A percentile compares a stretch with the other conserved stretches of the same genome.
Evolutionary conservation across 192 early-diverging fungal species (phyloP).

Genomic region (Helicostylum pulchrum): DNA sequence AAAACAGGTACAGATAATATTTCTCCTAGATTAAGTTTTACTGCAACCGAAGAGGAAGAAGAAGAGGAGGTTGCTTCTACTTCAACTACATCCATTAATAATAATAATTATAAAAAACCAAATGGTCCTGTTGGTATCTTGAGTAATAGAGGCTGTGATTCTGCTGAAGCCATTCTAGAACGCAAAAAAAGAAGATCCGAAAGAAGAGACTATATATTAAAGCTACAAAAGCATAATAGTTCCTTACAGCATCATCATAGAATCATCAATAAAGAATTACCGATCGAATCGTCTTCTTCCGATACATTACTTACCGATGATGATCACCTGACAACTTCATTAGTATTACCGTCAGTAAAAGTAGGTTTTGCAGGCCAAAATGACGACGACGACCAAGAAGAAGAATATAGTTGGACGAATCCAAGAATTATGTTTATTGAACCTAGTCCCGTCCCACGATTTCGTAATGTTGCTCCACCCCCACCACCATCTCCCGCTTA

Average conservation of each 20-base stretch:
- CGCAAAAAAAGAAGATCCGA: conserved; percentile 7
- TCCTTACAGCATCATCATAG: conserved; percentile 12
- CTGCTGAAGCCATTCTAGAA: conserved; percentile 17
- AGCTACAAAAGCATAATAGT: conserved; percentile 9
- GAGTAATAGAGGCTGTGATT: conserved; percentile 17
- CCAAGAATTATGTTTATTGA: conserved; percentile 32
- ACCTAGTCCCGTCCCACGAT: conserved; percentile 32
- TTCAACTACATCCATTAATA: not conserved
- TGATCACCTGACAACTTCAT: conserved; percentile 1
- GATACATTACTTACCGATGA: conserved; percentile 14
- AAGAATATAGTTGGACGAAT: conserved; percentile 5
- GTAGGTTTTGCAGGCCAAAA: not conserved
- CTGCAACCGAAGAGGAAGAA: not conserved
- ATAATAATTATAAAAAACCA: not conserved
- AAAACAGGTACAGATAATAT: not conserved
- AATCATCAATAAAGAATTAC: conserved; percentile 3
- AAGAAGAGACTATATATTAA: conserved; percentile 16
- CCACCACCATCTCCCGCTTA: conserved; percentile 27
- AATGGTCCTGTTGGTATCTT: conserved; percentile 11
- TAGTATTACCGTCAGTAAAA: not conserved
- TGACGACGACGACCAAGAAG: conserved; percentile 6
- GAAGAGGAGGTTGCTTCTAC: too few relatives aligned
- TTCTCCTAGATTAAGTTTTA: not conserved
- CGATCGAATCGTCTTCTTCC: not conserved
- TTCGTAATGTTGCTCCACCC: conserved; percentile 26